These are phyloP conservation scores for Sordariomycetes sp. DNA, from an alignment of 2,329 filamentous ascomycete species.

Conservation along the genomic window DNA sequence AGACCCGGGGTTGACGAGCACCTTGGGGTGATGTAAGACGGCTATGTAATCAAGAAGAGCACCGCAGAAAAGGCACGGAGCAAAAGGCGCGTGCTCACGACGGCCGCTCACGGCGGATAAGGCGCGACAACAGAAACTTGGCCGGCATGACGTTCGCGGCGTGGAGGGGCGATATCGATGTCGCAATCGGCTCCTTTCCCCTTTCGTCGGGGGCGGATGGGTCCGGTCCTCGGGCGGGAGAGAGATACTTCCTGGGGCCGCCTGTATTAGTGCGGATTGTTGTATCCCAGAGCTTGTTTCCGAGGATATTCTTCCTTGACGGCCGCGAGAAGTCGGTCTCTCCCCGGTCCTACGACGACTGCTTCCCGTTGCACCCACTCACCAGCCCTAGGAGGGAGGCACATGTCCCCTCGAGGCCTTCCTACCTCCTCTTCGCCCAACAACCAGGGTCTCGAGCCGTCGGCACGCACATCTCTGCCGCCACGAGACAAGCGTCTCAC, in stretches of 20 bases:
- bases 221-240: background rate
- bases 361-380: too few species aligned
- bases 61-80: background rate
- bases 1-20: background rate
- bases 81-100: background rate
- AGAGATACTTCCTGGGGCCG: background rate
- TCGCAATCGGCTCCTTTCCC: constrained; percentile 12
- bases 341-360: background rate
- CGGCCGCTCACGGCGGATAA: background rate
- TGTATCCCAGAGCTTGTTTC: background rate
- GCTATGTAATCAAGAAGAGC: background rate
- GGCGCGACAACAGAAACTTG: background rate
- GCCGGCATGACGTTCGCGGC: constrained; percentile 3
- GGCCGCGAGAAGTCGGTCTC: background rate
- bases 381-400: too few species aligned
- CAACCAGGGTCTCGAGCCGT: too few species aligned
- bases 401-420: too few species aligned
- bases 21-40: background rate
- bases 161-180: constrained; percentile 11
- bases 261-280: too few species aligned
- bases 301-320: background rate
- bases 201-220: background rate
- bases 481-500: background rate
- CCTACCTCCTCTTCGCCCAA: too few species aligned
- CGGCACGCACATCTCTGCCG: too few species aligned